A percentile compares a stretch with the other conserved stretches of the same genome.
phyloP scores from a whole-genome alignment of 2,329 filamentous ascomycete species.

The Trichophyton verrucosum region DNA sequence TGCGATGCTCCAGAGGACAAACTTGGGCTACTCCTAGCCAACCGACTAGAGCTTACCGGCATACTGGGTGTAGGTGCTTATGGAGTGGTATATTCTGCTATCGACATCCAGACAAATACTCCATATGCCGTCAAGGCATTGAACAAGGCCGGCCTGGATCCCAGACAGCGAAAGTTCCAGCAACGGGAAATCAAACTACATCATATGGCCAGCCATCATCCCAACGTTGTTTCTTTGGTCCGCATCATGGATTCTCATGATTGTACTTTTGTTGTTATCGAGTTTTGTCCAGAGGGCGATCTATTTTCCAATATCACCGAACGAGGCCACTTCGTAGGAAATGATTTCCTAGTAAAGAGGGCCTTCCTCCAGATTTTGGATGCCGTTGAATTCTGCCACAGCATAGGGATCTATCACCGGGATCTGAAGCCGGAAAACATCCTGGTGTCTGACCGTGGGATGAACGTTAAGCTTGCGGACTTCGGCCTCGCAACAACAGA shows the following conservation, averaged over 20 bases:
- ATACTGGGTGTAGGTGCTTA: constrained; percentile 92
- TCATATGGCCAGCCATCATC: constrained; percentile 74
- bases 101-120: constrained; percentile 67
- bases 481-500: constrained; percentile 90
- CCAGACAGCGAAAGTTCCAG: constrained; percentile 78
- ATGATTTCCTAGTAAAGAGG: constrained; percentile 74
- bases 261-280: constrained; percentile 91
- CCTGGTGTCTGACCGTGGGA: constrained; percentile 74
- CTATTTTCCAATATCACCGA: constrained; percentile 97
- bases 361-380: constrained; percentile 93
- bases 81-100: constrained; percentile 84
- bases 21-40: constrained; percentile 70
- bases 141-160: constrained; percentile 85
- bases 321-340: constrained; percentile 80
- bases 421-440: constrained; percentile 98
- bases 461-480: constrained; percentile 89
- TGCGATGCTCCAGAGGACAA: constrained; percentile 67
- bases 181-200: constrained; percentile 86
- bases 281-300: constrained; percentile 94
- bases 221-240: constrained; percentile 84
- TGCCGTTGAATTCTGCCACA: constrained; percentile 91
- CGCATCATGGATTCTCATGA: constrained; percentile 86
- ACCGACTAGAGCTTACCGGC: constrained; percentile 67
- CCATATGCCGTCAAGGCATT: constrained; percentile 94
- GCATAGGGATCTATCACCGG: constrained; percentile 85